A percentile compares a stretch with the other conserved stretches of the same genome.
phyloP scores from a whole-genome alignment of 495 filamentous ascomycete genomes.

The Echria macrotheca region DNA sequence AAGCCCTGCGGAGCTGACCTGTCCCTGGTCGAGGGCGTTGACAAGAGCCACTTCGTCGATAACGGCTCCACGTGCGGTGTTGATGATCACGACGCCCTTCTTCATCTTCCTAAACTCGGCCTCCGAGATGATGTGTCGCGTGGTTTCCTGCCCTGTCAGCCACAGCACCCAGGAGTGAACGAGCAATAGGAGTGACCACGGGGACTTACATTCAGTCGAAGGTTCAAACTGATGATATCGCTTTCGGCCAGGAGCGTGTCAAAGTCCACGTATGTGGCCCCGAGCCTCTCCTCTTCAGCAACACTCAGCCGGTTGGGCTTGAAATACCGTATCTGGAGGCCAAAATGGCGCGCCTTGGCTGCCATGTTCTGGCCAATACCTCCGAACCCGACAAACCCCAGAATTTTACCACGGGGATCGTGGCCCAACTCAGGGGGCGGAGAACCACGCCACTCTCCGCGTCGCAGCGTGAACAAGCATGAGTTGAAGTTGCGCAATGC shows the following conservation, averaged over 20 bases:
- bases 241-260: constrained; percentile 59
- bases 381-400: constrained; percentile 85
- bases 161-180: too few species aligned
- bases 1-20: constrained; percentile 62
- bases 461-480: constrained; percentile 55
- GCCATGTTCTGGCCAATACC: constrained; percentile 64
- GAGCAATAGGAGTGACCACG: too few species aligned
- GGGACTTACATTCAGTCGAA: constrained; percentile 61
- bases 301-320: constrained; percentile 49
- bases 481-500: constrained; percentile 66
- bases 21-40: constrained; percentile 59
- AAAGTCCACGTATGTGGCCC: constrained; percentile 63
- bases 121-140: constrained; percentile 60
- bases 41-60: constrained; percentile 72
- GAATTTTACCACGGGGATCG: constrained; percentile 65
- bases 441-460: constrained; percentile 57
- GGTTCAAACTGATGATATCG: constrained; percentile 72
- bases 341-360: constrained; percentile 50
- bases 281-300: constrained; percentile 50
- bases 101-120: constrained; percentile 65
- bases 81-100: constrained; percentile 63
- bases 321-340: constrained; percentile 65
- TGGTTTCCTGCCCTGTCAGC: too few species aligned
- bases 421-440: constrained; percentile 43
- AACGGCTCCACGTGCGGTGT: constrained; percentile 64